Evolutionary conservation across 2,329 filamentous ascomycete species (phyloP).

Genomic region (Cladosporium sp.): DNA sequence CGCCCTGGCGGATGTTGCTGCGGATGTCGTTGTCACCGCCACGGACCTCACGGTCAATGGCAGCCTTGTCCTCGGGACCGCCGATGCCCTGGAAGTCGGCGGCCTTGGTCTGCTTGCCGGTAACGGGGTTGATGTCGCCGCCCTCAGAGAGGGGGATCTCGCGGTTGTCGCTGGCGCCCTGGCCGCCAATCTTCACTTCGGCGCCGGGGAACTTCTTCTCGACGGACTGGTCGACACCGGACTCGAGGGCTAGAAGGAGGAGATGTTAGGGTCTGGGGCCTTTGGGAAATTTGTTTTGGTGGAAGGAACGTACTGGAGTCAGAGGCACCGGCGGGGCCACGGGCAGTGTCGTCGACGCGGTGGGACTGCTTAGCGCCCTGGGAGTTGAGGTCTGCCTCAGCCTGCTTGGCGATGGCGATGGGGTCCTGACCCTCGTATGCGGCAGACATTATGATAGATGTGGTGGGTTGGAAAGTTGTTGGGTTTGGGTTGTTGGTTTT

Average conservation of each 20-base stretch:
- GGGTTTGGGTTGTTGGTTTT: neutral
- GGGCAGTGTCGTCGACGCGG: conserved; percentile 25
- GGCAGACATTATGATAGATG: conserved; percentile 43
- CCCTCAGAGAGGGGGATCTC: conserved; percentile 52
- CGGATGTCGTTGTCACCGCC: conserved; percentile 46
- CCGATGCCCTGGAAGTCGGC: conserved; percentile 52
- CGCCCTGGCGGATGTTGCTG: conserved; percentile 43
- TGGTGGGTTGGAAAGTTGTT: conserved; percentile 17
- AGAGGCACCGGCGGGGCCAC: conserved; percentile 17
- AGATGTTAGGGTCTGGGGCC: neutral
- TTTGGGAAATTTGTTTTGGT: neutral
- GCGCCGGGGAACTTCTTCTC: conserved; percentile 48
- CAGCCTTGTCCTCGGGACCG: conserved; percentile 50
- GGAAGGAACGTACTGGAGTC: conserved; percentile 12
- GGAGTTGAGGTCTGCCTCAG: conserved; percentile 53
- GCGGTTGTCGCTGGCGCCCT: conserved; percentile 49
- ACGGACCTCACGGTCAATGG: conserved; percentile 41
- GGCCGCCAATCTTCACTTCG: conserved; percentile 47
- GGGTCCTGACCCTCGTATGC: conserved; percentile 47
- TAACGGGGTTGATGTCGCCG: conserved; percentile 33
- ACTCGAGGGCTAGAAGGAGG: conserved; percentile 44
- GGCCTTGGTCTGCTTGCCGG: conserved; percentile 46
- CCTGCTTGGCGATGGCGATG: conserved; percentile 49
- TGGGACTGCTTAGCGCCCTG: conserved; percentile 39
- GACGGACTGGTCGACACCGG: conserved; percentile 50